Percentiles rank a stretch among this genome's conserved stretches.
Evolutionary conservation across 768 basidiomycete genomes (phyloP).

Genomic region (Porpolomopsis calyptriformis): DNA sequence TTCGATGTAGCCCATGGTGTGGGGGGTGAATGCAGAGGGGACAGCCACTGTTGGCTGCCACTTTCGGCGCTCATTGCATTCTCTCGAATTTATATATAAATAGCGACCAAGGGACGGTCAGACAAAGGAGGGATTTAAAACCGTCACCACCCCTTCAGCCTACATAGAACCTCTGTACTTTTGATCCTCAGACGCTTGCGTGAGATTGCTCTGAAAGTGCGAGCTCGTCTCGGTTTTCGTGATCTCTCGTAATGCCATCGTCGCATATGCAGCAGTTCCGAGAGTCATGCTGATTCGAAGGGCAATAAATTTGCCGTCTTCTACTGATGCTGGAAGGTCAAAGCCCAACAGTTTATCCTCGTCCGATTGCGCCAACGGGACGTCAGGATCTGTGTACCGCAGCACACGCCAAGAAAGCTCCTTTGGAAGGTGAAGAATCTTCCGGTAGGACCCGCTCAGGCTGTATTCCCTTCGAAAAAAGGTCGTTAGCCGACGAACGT

Average conservation of each 20-base stretch:
- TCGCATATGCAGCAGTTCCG: slow-evolving; percentile 90
- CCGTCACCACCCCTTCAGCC: slow-evolving; percentile 20
- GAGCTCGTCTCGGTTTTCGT: slow-evolving; percentile 94
- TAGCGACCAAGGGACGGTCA: too few species aligned
- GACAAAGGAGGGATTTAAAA: too few species aligned
- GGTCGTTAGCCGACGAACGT: slow-evolving; percentile 3
- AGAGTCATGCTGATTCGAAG: slow-evolving; percentile 79
- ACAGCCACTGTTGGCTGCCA: slow-evolving; percentile 9
- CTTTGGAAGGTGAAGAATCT: slow-evolving; percentile 77
- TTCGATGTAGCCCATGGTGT: slow-evolving; percentile 59
- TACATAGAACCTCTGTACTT: slow-evolving; percentile 42
- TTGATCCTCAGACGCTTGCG: slow-evolving; percentile 72
- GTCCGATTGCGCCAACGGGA: slow-evolving; percentile 86
- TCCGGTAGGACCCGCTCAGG: slow-evolving; percentile 86
- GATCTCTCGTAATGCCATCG: slow-evolving; percentile 93
- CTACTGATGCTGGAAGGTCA: slow-evolving; percentile 53
- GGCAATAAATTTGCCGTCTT: slow-evolving; percentile 78
- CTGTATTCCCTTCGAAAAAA: slow-evolving; percentile 66
- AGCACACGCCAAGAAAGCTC: slow-evolving; percentile 74
- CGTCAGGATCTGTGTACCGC: slow-evolving; percentile 87
- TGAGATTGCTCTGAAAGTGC: slow-evolving; percentile 76
- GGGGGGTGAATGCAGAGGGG: not conserved
- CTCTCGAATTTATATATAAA: too few species aligned
- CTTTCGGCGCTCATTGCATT: too few species aligned
- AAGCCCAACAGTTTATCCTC: slow-evolving; percentile 85